Percentiles rank a stretch among this genome's conserved stretches.
These are phyloP conservation scores for Clitoria ternatea DNA, from an alignment of 306 rosid genomes.

Conservation along the genomic window DNA sequence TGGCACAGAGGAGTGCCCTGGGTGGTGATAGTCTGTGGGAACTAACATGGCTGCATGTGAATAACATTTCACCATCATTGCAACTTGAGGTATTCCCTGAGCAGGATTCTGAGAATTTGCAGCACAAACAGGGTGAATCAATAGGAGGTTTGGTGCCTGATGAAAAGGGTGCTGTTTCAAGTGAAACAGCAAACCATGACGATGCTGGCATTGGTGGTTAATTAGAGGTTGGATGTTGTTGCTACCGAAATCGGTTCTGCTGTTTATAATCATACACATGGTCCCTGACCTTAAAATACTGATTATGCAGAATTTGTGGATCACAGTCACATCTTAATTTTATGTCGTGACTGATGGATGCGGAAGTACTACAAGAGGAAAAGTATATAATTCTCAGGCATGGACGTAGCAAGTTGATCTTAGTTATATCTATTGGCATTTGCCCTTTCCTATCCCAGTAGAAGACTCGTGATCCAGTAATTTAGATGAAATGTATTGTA, in stretches of 20 bases:
- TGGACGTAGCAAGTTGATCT: conserved; percentile 25
- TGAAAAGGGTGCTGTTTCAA: conserved; percentile 39
- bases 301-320: conserved; percentile 33
- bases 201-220: conserved; percentile 48
- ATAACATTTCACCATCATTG: conserved; percentile 74
- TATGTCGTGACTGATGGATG: conserved; percentile 31
- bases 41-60: conserved; percentile 91
- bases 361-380: conserved; percentile 17
- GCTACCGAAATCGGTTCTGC: conserved; percentile 24
- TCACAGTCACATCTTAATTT: conserved; percentile 20
- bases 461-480: conserved; percentile 19
- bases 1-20: conserved; percentile 72
- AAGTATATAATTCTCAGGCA: conserved; percentile 6
- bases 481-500: conserved; percentile 22
- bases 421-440: conserved; percentile 12
- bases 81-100: conserved; percentile 86
- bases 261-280: conserved; percentile 26
- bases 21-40: conserved; percentile 99
- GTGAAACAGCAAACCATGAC: conserved; percentile 37
- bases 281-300: conserved; percentile 18
- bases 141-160: conserved; percentile 37
- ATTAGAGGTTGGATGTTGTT: conserved; percentile 21
- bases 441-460: not conserved
- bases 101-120: conserved; percentile 55
- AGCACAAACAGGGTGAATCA: conserved; percentile 41